phyloP scores from a whole-genome alignment of 2,329 filamentous ascomycete species.

The Cryphonectria carpinicola region DNA sequence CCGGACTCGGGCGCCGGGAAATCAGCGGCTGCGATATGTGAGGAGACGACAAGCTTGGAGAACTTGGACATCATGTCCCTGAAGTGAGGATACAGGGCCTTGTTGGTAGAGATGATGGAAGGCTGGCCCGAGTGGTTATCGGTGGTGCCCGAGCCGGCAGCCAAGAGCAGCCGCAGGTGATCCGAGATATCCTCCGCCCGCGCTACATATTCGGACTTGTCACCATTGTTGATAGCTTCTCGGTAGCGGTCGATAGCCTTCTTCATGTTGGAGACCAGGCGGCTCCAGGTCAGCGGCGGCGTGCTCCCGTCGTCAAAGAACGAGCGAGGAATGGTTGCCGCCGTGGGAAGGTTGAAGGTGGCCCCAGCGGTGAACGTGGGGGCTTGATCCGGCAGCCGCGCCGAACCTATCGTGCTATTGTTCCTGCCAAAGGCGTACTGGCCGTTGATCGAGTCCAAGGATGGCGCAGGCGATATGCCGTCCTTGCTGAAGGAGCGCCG shows the following conservation, averaged over 20 bases:
- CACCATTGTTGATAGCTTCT: constrained; percentile 81
- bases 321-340: constrained; percentile 70
- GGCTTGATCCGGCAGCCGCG: constrained; percentile 41
- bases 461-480: constrained; percentile 82
- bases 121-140: constrained; percentile 99
- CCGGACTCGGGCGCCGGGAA: constrained; percentile 94
- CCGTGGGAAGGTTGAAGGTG: constrained; percentile 60
- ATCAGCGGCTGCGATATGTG: constrained; percentile 94
- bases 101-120: constrained; percentile 99
- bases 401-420: constrained; percentile 37
- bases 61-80: constrained; percentile 99
- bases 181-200: constrained; percentile 98
- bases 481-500: constrained; percentile 68
- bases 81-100: constrained; percentile 95
- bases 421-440: constrained; percentile 59
- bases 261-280: constrained; percentile 91
- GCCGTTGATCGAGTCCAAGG: constrained; percentile 86
- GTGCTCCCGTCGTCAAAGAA: constrained; percentile 91
- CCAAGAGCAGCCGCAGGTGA: constrained; percentile 89
- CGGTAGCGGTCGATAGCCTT: constrained; percentile 87
- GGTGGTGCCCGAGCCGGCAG: constrained; percentile 93
- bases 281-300: constrained; percentile 83
- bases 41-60: constrained; percentile 97
- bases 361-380: constrained; percentile 60
- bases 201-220: constrained; percentile 87